Evolutionary conservation across 2,329 filamentous ascomycete genomes (phyloP).

Genomic region (Nothophoma quercina): DNA sequence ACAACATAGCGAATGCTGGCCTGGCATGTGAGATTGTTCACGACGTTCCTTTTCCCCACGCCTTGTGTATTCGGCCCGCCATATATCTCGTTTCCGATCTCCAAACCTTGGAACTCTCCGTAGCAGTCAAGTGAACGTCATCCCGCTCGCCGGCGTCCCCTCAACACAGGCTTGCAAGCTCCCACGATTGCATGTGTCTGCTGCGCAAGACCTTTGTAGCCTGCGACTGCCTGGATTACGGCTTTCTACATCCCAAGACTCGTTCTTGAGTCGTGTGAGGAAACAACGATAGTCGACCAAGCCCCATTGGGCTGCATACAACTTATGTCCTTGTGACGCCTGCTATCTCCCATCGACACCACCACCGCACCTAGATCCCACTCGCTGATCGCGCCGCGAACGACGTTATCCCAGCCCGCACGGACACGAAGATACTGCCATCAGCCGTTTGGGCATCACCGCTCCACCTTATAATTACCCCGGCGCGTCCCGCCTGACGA

Average conservation of each 20-base stretch:
- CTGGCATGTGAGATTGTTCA: slow-evolving; percentile 18
- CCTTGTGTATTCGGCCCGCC: slow-evolving; percentile 15
- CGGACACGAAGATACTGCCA: slow-evolving; percentile 14
- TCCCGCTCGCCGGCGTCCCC: slow-evolving; percentile 17
- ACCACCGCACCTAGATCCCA: slow-evolving; percentile 18
- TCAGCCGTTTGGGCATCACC: slow-evolving; percentile 26
- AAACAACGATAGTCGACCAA: slow-evolving; percentile 14
- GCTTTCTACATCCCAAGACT: slow-evolving; percentile 14
- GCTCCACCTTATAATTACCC: slow-evolving; percentile 23
- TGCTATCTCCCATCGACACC: slow-evolving; percentile 34
- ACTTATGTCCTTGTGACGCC: slow-evolving; percentile 51
- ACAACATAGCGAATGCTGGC: slow-evolving; percentile 11
- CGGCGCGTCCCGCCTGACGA: slow-evolving; percentile 28
- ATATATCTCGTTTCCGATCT: slow-evolving; percentile 10
- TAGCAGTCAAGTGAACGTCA: slow-evolving; percentile 18
- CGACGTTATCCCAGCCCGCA: slow-evolving; percentile 26
- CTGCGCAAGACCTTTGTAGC: slow-evolving; percentile 7
- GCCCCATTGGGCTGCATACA: slow-evolving; percentile 29
- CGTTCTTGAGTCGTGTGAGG: slow-evolving; percentile 6
- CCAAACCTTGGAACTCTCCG: slow-evolving; percentile 18
- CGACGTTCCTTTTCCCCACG: slow-evolving; percentile 13
- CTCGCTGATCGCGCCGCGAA: slow-evolving; percentile 19
- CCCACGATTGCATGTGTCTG: slow-evolving; percentile 5
- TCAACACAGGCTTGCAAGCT: slow-evolving; percentile 8
- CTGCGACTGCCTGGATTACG: slow-evolving; percentile 20